Percentiles rank a stretch among this genome's conserved stretches.
These are phyloP conservation scores for Tephrocybe sp. DNA, from an alignment of 768 basidiomycete species.

Conservation along the genomic window DNA sequence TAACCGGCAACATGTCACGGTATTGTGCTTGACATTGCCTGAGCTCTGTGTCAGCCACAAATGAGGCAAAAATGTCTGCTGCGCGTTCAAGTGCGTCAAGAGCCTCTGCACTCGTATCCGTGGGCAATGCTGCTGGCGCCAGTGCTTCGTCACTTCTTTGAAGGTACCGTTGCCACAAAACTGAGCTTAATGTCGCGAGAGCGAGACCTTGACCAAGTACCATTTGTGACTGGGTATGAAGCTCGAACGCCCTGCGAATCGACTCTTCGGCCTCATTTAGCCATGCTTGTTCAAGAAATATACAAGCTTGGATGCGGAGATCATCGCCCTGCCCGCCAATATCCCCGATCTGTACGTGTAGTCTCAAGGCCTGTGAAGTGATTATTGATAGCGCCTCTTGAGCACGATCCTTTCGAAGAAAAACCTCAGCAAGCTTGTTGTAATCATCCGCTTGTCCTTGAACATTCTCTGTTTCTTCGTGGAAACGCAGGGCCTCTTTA, in stretches of 20 bases:
- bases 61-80: not conserved
- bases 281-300: constrained; percentile 19
- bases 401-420: constrained; percentile 9
- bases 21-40: not conserved
- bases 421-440: constrained; percentile 16
- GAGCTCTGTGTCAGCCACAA: not conserved
- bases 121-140: not conserved
- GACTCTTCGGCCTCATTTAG: constrained; percentile 19
- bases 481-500: constrained; percentile 9
- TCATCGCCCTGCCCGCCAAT: constrained; percentile 23
- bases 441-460: constrained; percentile 20
- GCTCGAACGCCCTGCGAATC: constrained; percentile 17
- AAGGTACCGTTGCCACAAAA: constrained; percentile 16
- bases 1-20: not conserved
- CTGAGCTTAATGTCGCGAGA: constrained; percentile 19
- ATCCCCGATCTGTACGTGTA: constrained; percentile 22
- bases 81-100: constrained; percentile 1
- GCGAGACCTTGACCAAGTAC: constrained; percentile 15
- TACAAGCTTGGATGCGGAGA: constrained; percentile 22
- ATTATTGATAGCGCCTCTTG: constrained; percentile 15
- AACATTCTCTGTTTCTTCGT: constrained; percentile 13
- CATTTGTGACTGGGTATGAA: constrained; percentile 14
- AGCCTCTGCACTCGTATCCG: not conserved
- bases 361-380: constrained; percentile 11
- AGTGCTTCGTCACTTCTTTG: not conserved